Base-by-base conservation (phyloP, 2,329 filamentous ascomycete species). In the Calcarisporium arbuscula region DNA sequence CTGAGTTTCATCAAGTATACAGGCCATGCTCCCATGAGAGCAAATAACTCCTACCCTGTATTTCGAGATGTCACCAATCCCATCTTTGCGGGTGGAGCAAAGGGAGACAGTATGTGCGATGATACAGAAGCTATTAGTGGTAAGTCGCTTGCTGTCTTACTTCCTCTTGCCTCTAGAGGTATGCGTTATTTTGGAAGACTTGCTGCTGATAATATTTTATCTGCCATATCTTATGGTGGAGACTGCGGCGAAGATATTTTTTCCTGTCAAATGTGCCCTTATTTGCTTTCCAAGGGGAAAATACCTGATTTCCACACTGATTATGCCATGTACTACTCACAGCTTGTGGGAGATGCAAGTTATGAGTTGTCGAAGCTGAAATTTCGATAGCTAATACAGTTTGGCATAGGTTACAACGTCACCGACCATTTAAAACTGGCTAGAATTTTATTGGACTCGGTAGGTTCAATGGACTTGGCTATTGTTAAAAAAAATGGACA, bases 311-410 rank as follows among this genome's bases (percentile, higher is more conserved):
- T 36, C 28, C 6, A 18, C 28, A 4, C 34, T 22, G 5, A 36
- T 36, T 31, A 36, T 27, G 29, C 34, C 15, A 32, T 32, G 20
- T 36, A 36, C 29, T 32, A 36, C 34, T 36, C 28, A n/a, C 28
- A 36, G 21, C 28, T 36, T 5, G 34, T 36, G 10, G 34, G 34
- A 6, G 21, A 32, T 12, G n/a, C n/a, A n/a, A n/a, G n/a, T n/a
- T n/a, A n/a, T n/a, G n/a, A n/a, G n/a, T n/a, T n/a, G n/a, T n/a
- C n/a, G n/a, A n/a, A n/a, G n/a, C n/a, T n/a, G n/a, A n/a, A n/a
- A n/a, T n/a, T n/a, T n/a, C n/a, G n/a, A n/a, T n/a, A n/a, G n/a
- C n/a, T n/a, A n/a, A n/a, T n/a, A n/a, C n/a, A n/a, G n/a, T n/a
- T n/a, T n/a, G n/a, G n/a, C n/a, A n/a, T n/a, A n/a, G n/a, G n/a